Evolutionary conservation across 176 grass and related monocot genomes (phyloP), one percentile per base, ranked within the genome.

Genomic region (Themeda triandra): DNA sequence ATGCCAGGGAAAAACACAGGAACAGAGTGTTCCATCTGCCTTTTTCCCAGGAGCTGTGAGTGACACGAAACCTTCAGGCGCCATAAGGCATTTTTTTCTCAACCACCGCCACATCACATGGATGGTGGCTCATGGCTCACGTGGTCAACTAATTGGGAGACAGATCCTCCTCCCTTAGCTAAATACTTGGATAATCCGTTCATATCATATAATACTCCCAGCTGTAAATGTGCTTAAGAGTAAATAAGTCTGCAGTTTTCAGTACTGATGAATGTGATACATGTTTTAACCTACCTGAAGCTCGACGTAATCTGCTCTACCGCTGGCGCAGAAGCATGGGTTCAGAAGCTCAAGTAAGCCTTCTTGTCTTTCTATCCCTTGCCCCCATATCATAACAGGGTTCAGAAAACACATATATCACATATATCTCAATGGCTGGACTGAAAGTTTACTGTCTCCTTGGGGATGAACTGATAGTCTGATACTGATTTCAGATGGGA

Each of bases 311-410:
- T 98, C 31, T 98, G 95, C 80, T 89, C 95, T 42, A 87, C 95
- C 0, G 75, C 70, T 27, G 92, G 95, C 42, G 92, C 91, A 24
- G 87, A 93, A 82, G 86, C 84, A 76, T 98, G 92, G 92, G 90
- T 98, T 76, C 54, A 89, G 79, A 97, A 97, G 65, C 95, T 97
- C 65, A 97, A 94, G 95, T 94, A 80, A 92, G 92, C 46, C 13
- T 67, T 68, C 1, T 2, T 35, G 3, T 19, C 4, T 31, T 23
- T 10, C 49, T 6, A 6, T 15, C 1, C 11, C 21, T 15, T 24
- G 19, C 18, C 3, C 8, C 19, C 19, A 12, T 10, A 12, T 62
- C 13, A 12, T 32, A 66, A 21, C 60, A 42, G 14, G 13, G 5
- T 48, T 17, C 46, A 48, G 46, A 51, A 51, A 17, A 14, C 6